Percentiles rank a stretch among this genome's conserved stretches.
These are phyloP conservation scores for Curvularia verruculosa DNA, from an alignment of 2,329 filamentous ascomycete species.

Conservation along the genomic window DNA sequence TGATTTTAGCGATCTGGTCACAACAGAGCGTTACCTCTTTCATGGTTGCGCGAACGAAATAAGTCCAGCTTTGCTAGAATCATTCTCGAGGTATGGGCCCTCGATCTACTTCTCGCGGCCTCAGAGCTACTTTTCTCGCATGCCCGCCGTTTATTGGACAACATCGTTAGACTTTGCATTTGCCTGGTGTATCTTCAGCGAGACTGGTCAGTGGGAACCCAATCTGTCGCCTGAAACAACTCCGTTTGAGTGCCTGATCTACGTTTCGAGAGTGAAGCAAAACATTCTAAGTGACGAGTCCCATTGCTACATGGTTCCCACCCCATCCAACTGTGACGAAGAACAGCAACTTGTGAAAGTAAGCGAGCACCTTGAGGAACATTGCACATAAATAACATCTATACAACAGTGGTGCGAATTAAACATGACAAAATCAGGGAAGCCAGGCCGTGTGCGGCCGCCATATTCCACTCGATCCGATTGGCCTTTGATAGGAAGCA, in stretches of 20 bases:
- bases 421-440: background rate
- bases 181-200: background rate
- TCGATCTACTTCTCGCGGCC: background rate
- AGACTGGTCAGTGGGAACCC: background rate
- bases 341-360: background rate
- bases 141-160: background rate
- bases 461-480: background rate
- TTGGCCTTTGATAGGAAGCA: background rate
- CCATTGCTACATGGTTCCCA: background rate
- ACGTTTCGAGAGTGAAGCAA: background rate
- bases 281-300: background rate
- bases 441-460: background rate
- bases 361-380: background rate
- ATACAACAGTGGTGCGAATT: background rate
- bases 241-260: background rate
- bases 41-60: background rate
- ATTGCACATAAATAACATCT: background rate
- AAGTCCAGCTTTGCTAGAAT: background rate
- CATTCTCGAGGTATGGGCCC: background rate
- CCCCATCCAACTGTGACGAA: background rate
- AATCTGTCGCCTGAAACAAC: background rate
- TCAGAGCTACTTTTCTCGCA: background rate
- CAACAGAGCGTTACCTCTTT: background rate
- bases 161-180: background rate
- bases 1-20: background rate